phyloP scores from a whole-genome alignment of 2,329 filamentous ascomycete genomes.

The Pseudofabraea citricarpa region DNA sequence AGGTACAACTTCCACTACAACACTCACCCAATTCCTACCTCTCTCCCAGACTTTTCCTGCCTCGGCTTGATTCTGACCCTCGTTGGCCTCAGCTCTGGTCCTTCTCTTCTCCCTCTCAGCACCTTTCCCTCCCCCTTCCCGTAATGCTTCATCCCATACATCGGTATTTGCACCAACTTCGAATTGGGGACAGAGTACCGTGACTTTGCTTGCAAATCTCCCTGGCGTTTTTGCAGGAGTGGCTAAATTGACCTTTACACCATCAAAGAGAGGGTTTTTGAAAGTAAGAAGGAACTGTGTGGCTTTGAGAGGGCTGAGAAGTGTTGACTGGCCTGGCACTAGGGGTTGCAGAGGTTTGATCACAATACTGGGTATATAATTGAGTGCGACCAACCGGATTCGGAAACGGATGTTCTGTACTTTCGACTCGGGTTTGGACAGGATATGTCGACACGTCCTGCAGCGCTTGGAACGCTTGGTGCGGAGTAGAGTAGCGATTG shows the following conservation, averaged over 20 bases:
- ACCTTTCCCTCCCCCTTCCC: constrained; percentile 30
- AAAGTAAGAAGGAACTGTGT: constrained; percentile 84
- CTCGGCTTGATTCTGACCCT: constrained; percentile 56
- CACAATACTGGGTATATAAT: constrained; percentile 79
- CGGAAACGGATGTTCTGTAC: constrained; percentile 85
- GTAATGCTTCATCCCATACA: constrained; percentile 84
- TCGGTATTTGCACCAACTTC: constrained; percentile 93
- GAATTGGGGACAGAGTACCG: constrained; percentile 90
- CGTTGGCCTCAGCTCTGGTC: constrained; percentile 26
- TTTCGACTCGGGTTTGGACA: constrained; percentile 90
- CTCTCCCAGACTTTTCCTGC: constrained; percentile 96
- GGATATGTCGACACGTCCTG: constrained; percentile 86
- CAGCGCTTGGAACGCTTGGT: constrained; percentile 95
- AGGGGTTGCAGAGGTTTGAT: constrained; percentile 55
- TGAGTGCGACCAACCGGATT: constrained; percentile 83
- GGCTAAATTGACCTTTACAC: constrained; percentile 79
- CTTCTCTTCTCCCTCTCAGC: constrained; percentile 34
- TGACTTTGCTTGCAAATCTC: constrained; percentile 73
- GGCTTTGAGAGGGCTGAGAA: constrained; percentile 39
- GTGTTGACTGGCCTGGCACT: constrained; percentile 21
- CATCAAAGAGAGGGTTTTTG: constrained; percentile 91
- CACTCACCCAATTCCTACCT: constrained; percentile 90
- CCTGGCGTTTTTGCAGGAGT: constrained; percentile 78
- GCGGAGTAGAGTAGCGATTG: constrained; percentile 75
- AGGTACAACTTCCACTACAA: constrained; percentile 85